These are phyloP conservation scores for Passiflora organensis DNA, from an alignment of 345 rosid species.

Conservation along the genomic window DNA sequence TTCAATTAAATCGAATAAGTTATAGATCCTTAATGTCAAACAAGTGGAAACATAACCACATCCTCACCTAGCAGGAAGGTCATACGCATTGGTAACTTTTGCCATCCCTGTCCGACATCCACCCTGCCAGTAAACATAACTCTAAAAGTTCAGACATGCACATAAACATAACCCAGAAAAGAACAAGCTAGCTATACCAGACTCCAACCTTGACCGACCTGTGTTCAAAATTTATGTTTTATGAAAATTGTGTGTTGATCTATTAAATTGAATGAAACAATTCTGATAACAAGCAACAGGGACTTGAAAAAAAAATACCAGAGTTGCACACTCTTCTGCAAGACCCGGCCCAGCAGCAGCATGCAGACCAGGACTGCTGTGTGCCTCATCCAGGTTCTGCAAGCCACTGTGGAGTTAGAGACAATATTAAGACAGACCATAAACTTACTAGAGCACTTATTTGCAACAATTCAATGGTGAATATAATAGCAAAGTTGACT, in stretches of 20 bases:
- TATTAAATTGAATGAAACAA: conserved; percentile 8
- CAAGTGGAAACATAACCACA: conserved; percentile 4
- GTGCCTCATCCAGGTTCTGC: conserved; percentile 87
- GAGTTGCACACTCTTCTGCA: conserved; percentile 81
- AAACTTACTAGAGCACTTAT: too few relatives aligned
- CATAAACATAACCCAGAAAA: background rate
- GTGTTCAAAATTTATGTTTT: too few relatives aligned
- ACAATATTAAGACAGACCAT: too few relatives aligned
- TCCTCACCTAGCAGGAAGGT: conserved; percentile 90
- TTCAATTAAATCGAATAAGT: background rate
- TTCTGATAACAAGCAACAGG: conserved; percentile 6
- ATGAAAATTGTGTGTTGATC: background rate
- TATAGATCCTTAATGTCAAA: conserved; percentile 1
- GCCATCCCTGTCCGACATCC: conserved; percentile 99
- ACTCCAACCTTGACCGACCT: background rate
- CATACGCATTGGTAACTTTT: conserved; percentile 88
- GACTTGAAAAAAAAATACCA: conserved; percentile 47
- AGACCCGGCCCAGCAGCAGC: conserved; percentile 96
- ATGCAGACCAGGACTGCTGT: conserved; percentile 92
- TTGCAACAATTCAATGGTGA: too few relatives aligned
- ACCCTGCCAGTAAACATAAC: conserved; percentile 52
- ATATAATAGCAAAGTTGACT: too few relatives aligned
- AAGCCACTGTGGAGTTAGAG: conserved; percentile 7
- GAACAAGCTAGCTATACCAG: conserved; percentile 1
- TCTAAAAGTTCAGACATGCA: conserved; percentile 8